Base-by-base conservation (phyloP, 805 yeast species). In the Kluyveromyces dobzhanskii region DNA sequence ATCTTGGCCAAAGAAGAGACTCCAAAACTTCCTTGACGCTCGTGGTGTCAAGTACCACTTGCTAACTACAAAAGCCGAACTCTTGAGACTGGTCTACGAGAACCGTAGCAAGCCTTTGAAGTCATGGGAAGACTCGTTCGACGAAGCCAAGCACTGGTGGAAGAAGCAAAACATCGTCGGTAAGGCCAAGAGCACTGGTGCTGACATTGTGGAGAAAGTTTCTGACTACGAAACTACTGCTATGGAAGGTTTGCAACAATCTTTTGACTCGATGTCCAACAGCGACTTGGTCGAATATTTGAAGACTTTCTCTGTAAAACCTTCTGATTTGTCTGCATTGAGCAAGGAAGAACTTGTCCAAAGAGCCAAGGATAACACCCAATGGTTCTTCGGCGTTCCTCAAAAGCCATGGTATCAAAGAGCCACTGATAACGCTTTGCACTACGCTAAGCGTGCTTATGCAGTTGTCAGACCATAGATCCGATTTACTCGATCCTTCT, bases 1-100 rank as follows among this genome's bases (percentile, higher is more conserved):
- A 32, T 49, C 52, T 9, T 72, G 77, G 78, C 58, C 73, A 16
- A 67, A 67, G 46, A 67, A 63, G 14, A 64, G 67, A 39, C 57
- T 72, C 42, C 66, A 56, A 44, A 53, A 61, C 3, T 72, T 68
- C 41, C 50, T 72, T 30, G 59, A 62, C 21, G 53, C 64, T 2
- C 65, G 76, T 43, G 65, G 61, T 24, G 59, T 72, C 23, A 44
- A 61, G 11, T 53, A 63, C 37, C 65, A 73, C 17, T 36, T 52
- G 3, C 61, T 69, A 38, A 56, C 71, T 2, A 66, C 73, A 4
- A 65, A 59, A 45, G 42, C 51, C 19, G 62, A 67, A 26, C 57
- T 73, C 43, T 54, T 66, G 26, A 53, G 62, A 25, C 51, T 70
- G 18, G 76, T 65, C 2, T 58, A 62, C 38, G 48, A 59, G 40